Evolutionary conservation across 2,329 filamentous ascomycete species (phyloP), one percentile per base, ranked within the genome.

Genomic region (Calonectria honghensis): DNA sequence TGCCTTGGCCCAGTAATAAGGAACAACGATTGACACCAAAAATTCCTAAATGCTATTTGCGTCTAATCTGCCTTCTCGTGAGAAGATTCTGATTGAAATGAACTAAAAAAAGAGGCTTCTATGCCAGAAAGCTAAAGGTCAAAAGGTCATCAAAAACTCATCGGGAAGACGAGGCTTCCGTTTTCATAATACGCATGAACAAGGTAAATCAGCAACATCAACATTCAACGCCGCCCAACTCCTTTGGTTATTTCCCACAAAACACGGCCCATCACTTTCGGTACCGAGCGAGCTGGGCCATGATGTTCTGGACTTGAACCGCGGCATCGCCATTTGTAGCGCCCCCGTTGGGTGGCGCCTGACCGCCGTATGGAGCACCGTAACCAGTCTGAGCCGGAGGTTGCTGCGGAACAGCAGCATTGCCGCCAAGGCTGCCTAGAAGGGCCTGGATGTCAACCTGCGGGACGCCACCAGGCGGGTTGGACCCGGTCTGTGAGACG

Each of bases 261-360:
- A 41, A 54, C 51, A 52, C 29, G 29, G n/a, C 48, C 45, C 29
- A 51, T 68, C 73, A 91, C 81, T 92, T 90, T 76, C 92, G 89
- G 80, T 91, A 93, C 78, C 90, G 91, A 61, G 93, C 91, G 73
- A 95, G 85, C 79, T 94, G 92, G 18, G 93, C 92, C 90, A 96
- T 94, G 67, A 96, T 94, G 79, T 94, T 93, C 82, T 93, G 91
- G 79, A 95, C 89, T 68, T 92, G 88, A 16, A 92, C 87, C 11
- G 88, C 86, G 16, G 86, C 84, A 70, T 86, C 85, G 16, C 82
- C 81, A 70, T 82, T 77, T 29, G 77, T 74, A 29, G 79, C 76
- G 32, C 78, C 76, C 35, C 83, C 78, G n/a, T 81, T 80, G 66
- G 81, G 75, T 29, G 81, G 77, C 66, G 76, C 80, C 59, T 83